These are phyloP conservation scores for Colletotrichum sp. DNA, from an alignment of 2,329 filamentous ascomycete genomes.

Conservation along the genomic window DNA sequence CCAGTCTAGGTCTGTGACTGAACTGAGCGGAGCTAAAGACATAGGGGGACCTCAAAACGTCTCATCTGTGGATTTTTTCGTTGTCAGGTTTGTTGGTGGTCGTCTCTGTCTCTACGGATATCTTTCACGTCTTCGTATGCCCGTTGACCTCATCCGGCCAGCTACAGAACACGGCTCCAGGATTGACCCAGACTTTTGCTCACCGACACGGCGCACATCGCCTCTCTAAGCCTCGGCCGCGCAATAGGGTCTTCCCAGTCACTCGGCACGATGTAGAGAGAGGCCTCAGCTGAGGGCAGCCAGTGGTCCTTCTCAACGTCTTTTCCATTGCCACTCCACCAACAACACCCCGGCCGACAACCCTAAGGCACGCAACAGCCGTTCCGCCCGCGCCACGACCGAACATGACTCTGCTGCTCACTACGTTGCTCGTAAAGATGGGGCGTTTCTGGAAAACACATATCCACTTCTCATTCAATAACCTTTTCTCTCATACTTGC, in stretches of 20 bases:
- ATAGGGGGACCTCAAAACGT: neutral
- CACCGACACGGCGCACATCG: neutral
- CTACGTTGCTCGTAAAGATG: constrained; percentile 9
- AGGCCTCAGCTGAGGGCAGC: neutral
- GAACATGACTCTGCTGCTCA: constrained; percentile 13
- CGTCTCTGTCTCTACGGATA: neutral
- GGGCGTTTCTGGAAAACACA: neutral
- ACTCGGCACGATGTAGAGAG: neutral
- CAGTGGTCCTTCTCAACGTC: neutral
- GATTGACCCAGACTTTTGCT: neutral
- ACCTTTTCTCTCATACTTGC: constrained; percentile 1
- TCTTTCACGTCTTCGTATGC: neutral
- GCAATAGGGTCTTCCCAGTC: neutral
- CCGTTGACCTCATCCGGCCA: neutral
- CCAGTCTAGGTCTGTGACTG: neutral
- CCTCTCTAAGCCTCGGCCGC: neutral
- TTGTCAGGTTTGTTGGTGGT: neutral
- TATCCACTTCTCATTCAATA: constrained; percentile 13
- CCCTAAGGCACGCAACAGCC: constrained; percentile 4
- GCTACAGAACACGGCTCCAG: neutral
- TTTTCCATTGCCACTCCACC: neutral
- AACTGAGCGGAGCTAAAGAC: neutral
- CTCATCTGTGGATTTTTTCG: neutral
- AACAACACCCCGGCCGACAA: neutral
- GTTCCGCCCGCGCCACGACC: neutral